Evolutionary conservation across 352 stramenopile genomes (phyloP), one percentile per base, ranked within the genome.

Genomic region (Globisporangium cederbergense): DNA sequence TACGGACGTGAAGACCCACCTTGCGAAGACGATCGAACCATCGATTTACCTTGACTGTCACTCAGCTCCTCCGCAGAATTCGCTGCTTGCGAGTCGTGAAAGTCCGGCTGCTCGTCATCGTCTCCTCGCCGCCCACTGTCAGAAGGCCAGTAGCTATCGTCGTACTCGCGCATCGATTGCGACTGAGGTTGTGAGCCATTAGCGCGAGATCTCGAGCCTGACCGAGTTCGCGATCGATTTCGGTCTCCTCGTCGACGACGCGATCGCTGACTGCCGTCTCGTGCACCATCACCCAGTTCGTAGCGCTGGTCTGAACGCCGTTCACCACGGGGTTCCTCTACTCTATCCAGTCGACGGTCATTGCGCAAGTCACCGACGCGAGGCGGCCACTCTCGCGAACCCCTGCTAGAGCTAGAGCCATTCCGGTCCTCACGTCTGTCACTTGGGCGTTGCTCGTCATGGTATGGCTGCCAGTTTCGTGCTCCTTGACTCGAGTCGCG

Each of bases 401-500:
- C 62, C 14, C 47, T 42, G 4, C 49, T n/a, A 38, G 46, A 28
- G n/a, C 30, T 13, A 8, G 28, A 34, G 6, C n/a, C 46, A 40
- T 62, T 32, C 13, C 34, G 20, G 10, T 57, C 43, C 13, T 25
- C 46, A 13, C 22, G 54, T 32, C 62, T 38, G 11, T 49, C 42
- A 36, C 9, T 10, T 16, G 30, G 5, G 22, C 49, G 55, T 10
- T 36, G 62, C 28, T 52, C 54, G n/a, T 68, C 62, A n/a, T 63
- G 54, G 16, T 45, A 49, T 6, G 47, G 62, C 45, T 67, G 54
- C 45, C 62, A 62, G 16, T 6, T 16, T n/a, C 55, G n/a, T 58
- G 53, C 9, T 32, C 30, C 50, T 9, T 25, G 43, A 6, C 47
- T 38, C 9, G 38, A 30, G 16, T 66, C 60, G 30, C 43, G 52